These are phyloP conservation scores for Blastobotrys parvus DNA, from an alignment of 805 yeast species.

Conservation along the genomic window DNA sequence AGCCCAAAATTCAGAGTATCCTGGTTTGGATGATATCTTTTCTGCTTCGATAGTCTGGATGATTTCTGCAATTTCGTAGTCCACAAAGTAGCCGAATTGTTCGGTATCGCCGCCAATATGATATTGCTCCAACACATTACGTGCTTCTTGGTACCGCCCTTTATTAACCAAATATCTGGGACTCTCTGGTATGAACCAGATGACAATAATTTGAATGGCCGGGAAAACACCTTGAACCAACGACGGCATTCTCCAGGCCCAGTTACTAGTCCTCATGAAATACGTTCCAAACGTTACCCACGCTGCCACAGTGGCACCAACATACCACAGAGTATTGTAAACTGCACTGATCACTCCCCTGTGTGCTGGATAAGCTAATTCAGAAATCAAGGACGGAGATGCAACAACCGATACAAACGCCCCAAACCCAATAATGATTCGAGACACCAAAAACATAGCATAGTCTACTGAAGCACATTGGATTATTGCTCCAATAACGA, in stretches of 20 bases:
- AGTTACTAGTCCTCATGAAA: constrained; percentile 36
- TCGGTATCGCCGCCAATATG: constrained; percentile 13
- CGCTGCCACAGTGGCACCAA: constrained; percentile 47
- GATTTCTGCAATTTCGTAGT: constrained; percentile 13
- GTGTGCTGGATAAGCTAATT: constrained; percentile 6
- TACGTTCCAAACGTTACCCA: constrained; percentile 43
- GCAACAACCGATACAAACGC: constrained; percentile 67
- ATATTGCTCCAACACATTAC: constrained; percentile 26
- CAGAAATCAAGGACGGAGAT: constrained; percentile 62
- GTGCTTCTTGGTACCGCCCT: constrained; percentile 38
- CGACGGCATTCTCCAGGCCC: constrained; percentile 70
- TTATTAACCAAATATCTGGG: constrained; percentile 75
- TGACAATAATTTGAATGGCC: constrained; percentile 42
- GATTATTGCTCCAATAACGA: constrained; percentile 52
- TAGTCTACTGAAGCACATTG: constrained; percentile 31
- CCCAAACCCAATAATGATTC: constrained; percentile 67
- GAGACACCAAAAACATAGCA: constrained; percentile 64
- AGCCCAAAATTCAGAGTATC: constrained; percentile 5
- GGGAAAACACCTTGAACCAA: constrained; percentile 59
- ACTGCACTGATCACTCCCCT: constrained; percentile 6
- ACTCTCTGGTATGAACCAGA: constrained; percentile 70
- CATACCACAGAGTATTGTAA: constrained; percentile 41
- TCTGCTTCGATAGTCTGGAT: neutral
- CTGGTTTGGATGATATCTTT: neutral
- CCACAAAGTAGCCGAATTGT: constrained; percentile 6